Conservation (phyloP, 1,139 yeast species). For the Yamadazyma epiphylla region DNA sequence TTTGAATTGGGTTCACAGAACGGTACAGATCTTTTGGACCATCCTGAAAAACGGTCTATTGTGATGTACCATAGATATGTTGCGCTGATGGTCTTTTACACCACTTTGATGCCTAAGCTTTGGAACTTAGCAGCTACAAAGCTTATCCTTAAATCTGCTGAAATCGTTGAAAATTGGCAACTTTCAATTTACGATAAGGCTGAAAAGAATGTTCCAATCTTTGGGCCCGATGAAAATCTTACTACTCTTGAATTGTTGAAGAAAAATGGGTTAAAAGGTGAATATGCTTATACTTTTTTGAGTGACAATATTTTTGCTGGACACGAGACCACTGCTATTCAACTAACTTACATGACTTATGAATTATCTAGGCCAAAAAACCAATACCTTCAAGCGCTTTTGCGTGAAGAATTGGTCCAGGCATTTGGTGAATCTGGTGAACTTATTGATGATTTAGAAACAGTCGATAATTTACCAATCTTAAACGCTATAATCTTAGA, state of each 20-base stretch:
- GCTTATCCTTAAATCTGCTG: conserved; percentile 34
- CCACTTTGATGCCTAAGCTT: conserved; percentile 55
- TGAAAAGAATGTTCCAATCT: conserved; percentile 25
- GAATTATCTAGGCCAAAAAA: conserved; percentile 54
- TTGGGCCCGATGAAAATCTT: conserved; percentile 16
- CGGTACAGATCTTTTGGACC: conserved; percentile 38
- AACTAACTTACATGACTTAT: conserved; percentile 56
- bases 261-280: conserved; percentile 26
- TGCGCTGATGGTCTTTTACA: conserved; percentile 68
- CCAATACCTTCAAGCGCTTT: conserved; percentile 33
- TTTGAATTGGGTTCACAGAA: conserved; percentile 55
- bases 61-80: conserved; percentile 50
- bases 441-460: conserved; percentile 29
- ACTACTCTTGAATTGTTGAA: conserved; percentile 36
- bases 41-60: conserved; percentile 37
- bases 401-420: conserved; percentile 40
- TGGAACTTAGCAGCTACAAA: conserved; percentile 49
- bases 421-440: conserved; percentile 29
- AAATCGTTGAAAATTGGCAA: conserved; percentile 49
- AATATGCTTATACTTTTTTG: conserved; percentile 37
- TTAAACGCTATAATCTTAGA: conserved; percentile 59
- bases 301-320: conserved; percentile 57
- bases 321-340: conserved; percentile 73
- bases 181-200: conserved; percentile 37
- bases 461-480: conserved; percentile 49